Evolutionary conservation across 73 alveolate genomes (phyloP), one percentile per base, ranked within the genome.

Genomic region (Paramecium primaurelia): DNA sequence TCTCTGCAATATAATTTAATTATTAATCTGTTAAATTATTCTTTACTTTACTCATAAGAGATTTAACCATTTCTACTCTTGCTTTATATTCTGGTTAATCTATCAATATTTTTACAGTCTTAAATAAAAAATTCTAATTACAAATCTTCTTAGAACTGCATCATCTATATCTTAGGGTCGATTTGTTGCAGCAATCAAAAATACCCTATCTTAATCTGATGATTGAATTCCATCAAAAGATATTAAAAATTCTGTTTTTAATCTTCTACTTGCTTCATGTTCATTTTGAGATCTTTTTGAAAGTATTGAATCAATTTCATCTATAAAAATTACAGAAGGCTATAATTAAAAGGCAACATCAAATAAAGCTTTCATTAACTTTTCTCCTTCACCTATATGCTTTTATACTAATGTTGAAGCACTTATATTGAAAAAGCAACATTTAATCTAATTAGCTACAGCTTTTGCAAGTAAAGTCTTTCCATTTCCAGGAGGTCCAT

Each of bases 401-500:
- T 99, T 99, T 38, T 98, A 95, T 12, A 97, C 97, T 58, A 98
- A 86, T 7, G 98, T 93, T 22, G 98, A 92, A 1, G 99, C 98
- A 68, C 98, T 89, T 22, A 98, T 96, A 83, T 96, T 98, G 86
- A 96, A 98, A 94, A 98, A 98, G 4, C 99, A 96, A 12, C 99
- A 93, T 86, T 97, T 95, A 11, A 97, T 92, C 83, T 93, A 92
- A 58, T 96, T 91, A 4, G 98, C 99, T 0, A 97, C 96, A 2
- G 99, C 99, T 86, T 97, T 98, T 3, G 99, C 99, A 22, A 98
- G 96, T 93, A 98, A 77, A 8, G 99, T 98, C 87, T 98, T 98
- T 1, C 99, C 99, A 36, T 99, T 98, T 30, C 99, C 99, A 3
- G 99, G 99, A 42, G 99, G 99, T 0, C 99, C 99, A 93, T 97